Percentiles rank a stretch among this genome's conserved stretches.
Conservation (phyloP, 331 rosid species). For the Prunus yedoensis region DNA sequence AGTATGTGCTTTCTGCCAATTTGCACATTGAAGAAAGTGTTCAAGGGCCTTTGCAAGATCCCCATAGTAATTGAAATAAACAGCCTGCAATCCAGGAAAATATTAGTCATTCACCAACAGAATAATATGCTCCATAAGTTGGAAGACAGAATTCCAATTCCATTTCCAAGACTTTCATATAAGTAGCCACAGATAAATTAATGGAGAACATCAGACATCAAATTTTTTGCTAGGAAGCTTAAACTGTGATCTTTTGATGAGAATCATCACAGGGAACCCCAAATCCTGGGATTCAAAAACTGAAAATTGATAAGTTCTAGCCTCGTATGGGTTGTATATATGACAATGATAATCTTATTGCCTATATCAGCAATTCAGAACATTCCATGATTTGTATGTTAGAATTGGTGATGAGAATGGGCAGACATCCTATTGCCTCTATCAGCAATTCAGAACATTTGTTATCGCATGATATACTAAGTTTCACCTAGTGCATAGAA, state of each 20-base stretch:
- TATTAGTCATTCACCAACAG: conserved; percentile 29
- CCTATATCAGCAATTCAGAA: background rate
- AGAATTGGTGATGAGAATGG: background rate
- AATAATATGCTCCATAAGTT: conserved; percentile 8
- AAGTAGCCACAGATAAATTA: background rate
- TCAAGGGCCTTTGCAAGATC: conserved; percentile 76
- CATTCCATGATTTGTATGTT: background rate
- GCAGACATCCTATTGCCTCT: background rate
- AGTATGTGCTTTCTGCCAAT: conserved; percentile 93
- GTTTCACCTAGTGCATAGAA: background rate
- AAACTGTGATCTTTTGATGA: background rate
- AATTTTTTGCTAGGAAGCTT: background rate
- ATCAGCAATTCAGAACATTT: background rate
- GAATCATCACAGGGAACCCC: background rate
- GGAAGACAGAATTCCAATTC: background rate
- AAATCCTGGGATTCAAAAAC: background rate
- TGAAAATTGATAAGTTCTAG: background rate
- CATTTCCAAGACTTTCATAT: background rate
- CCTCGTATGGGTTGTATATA: background rate
- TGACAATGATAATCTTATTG: background rate
- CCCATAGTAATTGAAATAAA: conserved; percentile 69
- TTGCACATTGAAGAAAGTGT: conserved; percentile 75
- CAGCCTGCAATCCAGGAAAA: conserved; percentile 62
- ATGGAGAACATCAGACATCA: background rate
- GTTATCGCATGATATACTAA: background rate